Conservation (phyloP, 2,329 filamentous ascomycete species). For the Cladosporium austrohemisphaericum region DNA sequence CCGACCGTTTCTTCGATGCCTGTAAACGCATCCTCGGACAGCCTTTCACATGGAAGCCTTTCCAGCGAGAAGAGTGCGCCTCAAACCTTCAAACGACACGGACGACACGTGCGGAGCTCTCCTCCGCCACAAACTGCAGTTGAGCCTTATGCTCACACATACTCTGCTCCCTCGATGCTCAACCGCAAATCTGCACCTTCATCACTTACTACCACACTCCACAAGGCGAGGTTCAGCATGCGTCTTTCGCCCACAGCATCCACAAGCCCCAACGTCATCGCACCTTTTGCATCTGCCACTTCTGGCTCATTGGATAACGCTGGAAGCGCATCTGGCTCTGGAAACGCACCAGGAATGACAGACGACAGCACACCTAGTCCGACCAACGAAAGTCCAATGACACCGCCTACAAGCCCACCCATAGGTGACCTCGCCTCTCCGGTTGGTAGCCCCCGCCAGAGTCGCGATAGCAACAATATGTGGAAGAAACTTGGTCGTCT, state of each 20-base stretch:
- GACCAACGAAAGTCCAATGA: constrained; percentile 57
- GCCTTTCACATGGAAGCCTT: constrained; percentile 15
- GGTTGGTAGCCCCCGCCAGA: constrained; percentile 15
- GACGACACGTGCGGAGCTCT: constrained; percentile 30
- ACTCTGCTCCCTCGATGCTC: constrained; percentile 18
- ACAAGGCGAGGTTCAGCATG: constrained; percentile 32
- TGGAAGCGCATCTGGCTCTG: constrained; percentile 38
- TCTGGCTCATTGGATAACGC: constrained; percentile 13
- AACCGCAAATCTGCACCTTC: constrained; percentile 34
- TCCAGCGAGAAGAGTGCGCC: constrained; percentile 13
- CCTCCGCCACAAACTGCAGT: constrained; percentile 30
- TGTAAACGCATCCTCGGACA: constrained; percentile 39
- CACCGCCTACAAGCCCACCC: constrained; percentile 70
- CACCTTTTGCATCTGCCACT: constrained; percentile 14
- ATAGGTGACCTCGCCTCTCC: constrained; percentile 31
- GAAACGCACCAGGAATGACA: constrained; percentile 45
- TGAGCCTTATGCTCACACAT: constrained; percentile 27
- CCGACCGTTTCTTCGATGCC: constrained; percentile 39
- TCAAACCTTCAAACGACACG: constrained; percentile 13
- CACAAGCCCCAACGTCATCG: constrained; percentile 17
- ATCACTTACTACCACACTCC: constrained; percentile 29
- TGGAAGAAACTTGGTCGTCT: constrained; percentile 38
- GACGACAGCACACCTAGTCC: constrained; percentile 63
- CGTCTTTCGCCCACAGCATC: constrained; percentile 34
- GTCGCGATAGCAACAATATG: constrained; percentile 22